phyloP scores from a whole-genome alignment of 352 stramenopile genomes.

The Aphanomyces euteiches region DNA sequence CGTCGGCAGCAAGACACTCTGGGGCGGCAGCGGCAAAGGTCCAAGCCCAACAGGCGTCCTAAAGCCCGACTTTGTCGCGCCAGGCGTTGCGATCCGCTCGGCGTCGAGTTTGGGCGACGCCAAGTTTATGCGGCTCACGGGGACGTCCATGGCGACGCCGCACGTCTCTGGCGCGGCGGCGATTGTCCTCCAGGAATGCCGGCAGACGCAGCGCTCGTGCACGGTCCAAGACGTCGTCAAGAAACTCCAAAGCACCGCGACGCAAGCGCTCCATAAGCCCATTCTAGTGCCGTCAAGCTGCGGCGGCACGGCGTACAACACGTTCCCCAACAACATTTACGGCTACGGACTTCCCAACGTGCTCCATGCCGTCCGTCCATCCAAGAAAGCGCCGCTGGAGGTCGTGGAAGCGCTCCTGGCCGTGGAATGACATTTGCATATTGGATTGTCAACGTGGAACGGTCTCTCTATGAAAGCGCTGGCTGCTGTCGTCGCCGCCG shows the following conservation, averaged over 20 bases:
- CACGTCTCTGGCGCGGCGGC: slow-evolving; percentile 60
- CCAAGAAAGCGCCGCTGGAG: background rate
- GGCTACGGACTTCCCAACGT: slow-evolving; percentile 58
- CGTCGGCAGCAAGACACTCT: slow-evolving; percentile 54
- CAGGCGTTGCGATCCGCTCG: slow-evolving; percentile 62
- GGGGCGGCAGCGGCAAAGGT: slow-evolving; percentile 67
- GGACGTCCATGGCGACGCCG: slow-evolving; percentile 73
- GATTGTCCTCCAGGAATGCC: slow-evolving; percentile 42
- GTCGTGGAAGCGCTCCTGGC: background rate
- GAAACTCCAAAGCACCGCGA: slow-evolving; percentile 39
- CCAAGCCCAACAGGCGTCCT: slow-evolving; percentile 44
- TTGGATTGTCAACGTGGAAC: background rate
- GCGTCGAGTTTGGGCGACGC: slow-evolving; percentile 53
- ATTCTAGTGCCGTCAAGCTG: slow-evolving; percentile 64
- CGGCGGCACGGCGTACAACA: slow-evolving; percentile 55
- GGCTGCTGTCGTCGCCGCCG: background rate
- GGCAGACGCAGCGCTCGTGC: slow-evolving; percentile 18
- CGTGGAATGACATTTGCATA: background rate
- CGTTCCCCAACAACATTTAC: slow-evolving; percentile 79
- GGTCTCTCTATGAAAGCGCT: no score
- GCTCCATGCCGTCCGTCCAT: background rate
- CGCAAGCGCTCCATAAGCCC: slow-evolving; percentile 50
- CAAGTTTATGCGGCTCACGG: slow-evolving; percentile 58
- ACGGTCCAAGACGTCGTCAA: background rate
- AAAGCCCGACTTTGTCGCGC: slow-evolving; percentile 72